Percentiles rank a stretch among this genome's conserved stretches.
phyloP scores from a whole-genome alignment of 805 yeast species.

The Kluyveromyces aestuarii region DNA sequence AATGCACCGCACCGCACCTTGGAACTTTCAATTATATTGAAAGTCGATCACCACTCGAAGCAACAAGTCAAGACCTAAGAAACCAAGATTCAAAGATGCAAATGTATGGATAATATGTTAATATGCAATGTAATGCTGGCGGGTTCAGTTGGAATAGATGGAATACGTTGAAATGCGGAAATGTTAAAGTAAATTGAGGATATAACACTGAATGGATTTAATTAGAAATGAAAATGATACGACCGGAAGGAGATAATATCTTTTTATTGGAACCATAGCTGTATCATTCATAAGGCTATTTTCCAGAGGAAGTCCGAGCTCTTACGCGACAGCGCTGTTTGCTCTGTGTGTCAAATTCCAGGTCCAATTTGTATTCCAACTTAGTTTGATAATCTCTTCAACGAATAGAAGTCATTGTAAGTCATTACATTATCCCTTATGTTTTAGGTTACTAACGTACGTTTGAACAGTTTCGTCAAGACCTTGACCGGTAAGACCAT shows the following conservation, averaged over 20 bases:
- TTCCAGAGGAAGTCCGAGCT: no score
- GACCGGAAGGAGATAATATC: no score
- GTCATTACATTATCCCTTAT: background rate
- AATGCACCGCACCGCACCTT: background rate
- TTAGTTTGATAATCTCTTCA: background rate
- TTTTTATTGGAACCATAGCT: no score
- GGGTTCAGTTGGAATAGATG: background rate
- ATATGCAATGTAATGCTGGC: background rate
- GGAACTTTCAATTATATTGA: background rate
- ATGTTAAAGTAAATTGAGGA: background rate
- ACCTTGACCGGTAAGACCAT: slow-evolving; percentile 88
- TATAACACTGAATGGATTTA: no score
- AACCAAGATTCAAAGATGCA: slow-evolving; percentile 35
- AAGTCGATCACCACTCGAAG: background rate
- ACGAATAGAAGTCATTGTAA: background rate
- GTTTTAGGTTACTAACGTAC: slow-evolving; percentile 4
- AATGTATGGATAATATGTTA: slow-evolving; percentile 30
- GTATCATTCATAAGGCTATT: no score
- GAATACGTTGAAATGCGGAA: background rate
- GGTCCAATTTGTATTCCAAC: background rate
- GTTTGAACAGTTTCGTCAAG: slow-evolving; percentile 52
- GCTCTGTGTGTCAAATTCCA: background rate
- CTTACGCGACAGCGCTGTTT: no score
- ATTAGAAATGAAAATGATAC: no score
- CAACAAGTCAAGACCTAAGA: slow-evolving; percentile 4